These are phyloP conservation scores for Phlyctochytrium planicorne DNA, from an alignment of 192 early-diverging fungal species.

Conservation along the genomic window DNA sequence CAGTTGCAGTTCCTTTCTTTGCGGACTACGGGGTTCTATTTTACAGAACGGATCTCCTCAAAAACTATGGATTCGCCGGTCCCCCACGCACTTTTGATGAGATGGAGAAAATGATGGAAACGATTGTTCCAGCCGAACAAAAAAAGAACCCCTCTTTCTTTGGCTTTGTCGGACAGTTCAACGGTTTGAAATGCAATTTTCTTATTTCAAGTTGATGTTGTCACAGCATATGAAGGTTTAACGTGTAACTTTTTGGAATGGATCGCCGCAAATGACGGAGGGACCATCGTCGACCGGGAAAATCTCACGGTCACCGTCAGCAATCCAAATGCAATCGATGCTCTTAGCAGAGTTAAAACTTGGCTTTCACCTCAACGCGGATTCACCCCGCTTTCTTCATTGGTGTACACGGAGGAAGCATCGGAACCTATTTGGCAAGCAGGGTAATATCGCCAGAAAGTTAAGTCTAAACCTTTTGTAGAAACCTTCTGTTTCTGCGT, in stretches of 20 bases:
- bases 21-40: slow-evolving; percentile 10
- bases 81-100: slow-evolving; percentile 31
- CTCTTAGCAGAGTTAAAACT: neutral
- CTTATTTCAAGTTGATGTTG: neutral
- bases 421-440: neutral
- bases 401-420: neutral
- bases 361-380: neutral
- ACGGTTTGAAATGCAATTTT: slow-evolving; percentile 6
- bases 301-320: slow-evolving; percentile 11
- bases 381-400: neutral
- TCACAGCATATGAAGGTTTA: slow-evolving; percentile 26
- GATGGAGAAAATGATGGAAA: slow-evolving; percentile 23
- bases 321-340: slow-evolving; percentile 9
- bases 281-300: slow-evolving; percentile 2
- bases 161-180: slow-evolving; percentile 28
- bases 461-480: neutral
- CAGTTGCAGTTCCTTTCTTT: slow-evolving; percentile 17
- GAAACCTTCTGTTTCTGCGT: slow-evolving; percentile 15
- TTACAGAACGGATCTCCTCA: slow-evolving; percentile 5
- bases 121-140: slow-evolving; percentile 11
- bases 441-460: neutral
- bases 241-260: slow-evolving; percentile 35
- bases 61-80: slow-evolving; percentile 4
- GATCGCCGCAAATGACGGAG: slow-evolving; percentile 9
- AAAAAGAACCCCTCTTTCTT: slow-evolving; percentile 11